Evolutionary conservation across 2,329 filamentous ascomycete genomes (phyloP), one percentile per base, ranked within the genome.

Genomic region (Ceratocystis huliohia): DNA sequence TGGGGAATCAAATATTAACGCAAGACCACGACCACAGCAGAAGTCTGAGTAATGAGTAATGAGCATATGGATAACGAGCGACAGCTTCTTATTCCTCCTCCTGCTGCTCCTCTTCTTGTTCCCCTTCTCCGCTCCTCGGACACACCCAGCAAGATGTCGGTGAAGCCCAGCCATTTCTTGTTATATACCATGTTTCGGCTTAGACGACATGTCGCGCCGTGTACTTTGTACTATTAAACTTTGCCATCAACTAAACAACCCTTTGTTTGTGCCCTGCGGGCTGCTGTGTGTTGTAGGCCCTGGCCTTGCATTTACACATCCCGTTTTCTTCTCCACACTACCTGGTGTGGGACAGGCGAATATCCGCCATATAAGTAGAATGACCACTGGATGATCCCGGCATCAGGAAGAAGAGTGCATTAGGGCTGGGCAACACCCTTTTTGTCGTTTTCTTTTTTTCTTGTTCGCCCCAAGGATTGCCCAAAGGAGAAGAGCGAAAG

Each of bases 131-230:
- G 50, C 22, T 57, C 20, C 22, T 57, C 50, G 50, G 50, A 28
- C 50, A 28, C 3, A 30, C 50, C 5, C 10, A 28, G 8, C 13
- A 22, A 30, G 5, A 30, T 57, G 50, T 57, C 50, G 50, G 50
- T 57, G 50, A 57, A 57, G 50, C 50, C 50, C 50, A 57, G 50
- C 50, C 50, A 57, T 57, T 57, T 22, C 50, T 57, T 57, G 20
- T 50, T 50, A 25, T 28, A 28, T 15, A 13, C 50, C 50, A 57
- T 57, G 50, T 57, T 57, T 57, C 20, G 50, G 25, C 50, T 57
- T 57, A 22, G 50, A 57, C 50, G 50, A 57, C 50, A 57, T 57
- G 50, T 28, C 50, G 50, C 50, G 50, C 50, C 25, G 50, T 57
- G 50, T 57, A 30, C 50, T 57, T 50, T 22, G 50, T 57, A 10